Base-by-base conservation (phyloP, 1,284 basidiomycete species). In the Stygiomarasmius scandens region DNA sequence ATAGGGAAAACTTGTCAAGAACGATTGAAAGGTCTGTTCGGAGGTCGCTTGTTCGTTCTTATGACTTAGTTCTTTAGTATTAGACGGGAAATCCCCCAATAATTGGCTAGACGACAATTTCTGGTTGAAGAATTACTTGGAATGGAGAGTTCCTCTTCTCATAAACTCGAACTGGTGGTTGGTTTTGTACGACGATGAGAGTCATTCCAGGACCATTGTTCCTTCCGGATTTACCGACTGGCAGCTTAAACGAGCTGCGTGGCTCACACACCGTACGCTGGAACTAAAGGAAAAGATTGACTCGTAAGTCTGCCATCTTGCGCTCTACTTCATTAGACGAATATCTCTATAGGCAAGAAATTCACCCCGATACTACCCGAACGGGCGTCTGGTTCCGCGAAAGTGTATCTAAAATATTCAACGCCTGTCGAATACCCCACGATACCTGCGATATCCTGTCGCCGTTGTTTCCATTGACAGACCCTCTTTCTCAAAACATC, bases 91-190 rank as follows among this genome's bases (percentile, higher is more conserved):
- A 2, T 96, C 95, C 6, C 92, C 93, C 0, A 82, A 90, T 73
- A 98, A 97, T 72, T 98, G 96, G 96, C 83, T 99, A 12, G 87
- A 97, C 66, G 96, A 98, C 74, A 94, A 93, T 55, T 90, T 96
- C 67, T 98, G 96, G 96, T 78, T 89, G 57, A 87, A 90, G 64
- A 90, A 93, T 0, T 99, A 98, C 74, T 87, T 94, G 61, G 91
- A 95, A 73, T 94, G 90, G 88, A 85, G 96, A 47, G 85, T 86
- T 1, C 94, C 96, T 0, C 77, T 98, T 29, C 79, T 94, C 58
- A 76, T 99, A 67, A 93, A 98, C 74, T 96, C 95, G 9, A 98
- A 98, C 69, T 98, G 96, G 96, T 98, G 96, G 96, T 79, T 98
- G 46, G 81, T 93, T n/a, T 92, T 96, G 69, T 72, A 92, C 61